Conservation (phyloP, 192 early-diverging fungal genomes). For the Coemansia sp. region DNA sequence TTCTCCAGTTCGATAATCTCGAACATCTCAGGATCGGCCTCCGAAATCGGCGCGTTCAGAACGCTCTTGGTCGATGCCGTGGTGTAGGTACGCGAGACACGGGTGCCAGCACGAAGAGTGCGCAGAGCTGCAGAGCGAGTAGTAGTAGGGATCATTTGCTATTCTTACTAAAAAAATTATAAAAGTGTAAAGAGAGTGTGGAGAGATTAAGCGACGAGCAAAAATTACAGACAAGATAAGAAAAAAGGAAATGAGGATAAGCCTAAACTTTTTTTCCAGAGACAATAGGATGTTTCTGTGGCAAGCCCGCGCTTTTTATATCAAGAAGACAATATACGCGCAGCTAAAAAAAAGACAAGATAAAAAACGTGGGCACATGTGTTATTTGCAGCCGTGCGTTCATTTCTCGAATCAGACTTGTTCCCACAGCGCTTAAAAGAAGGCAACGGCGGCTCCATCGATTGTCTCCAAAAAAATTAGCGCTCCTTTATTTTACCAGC, state of each 20-base stretch:
- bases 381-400: too few relatives aligned
- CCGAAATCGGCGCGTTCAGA: slow-evolving; percentile 75
- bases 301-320: too few relatives aligned
- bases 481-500: too few relatives aligned
- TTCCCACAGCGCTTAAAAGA: background rate
- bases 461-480: too few relatives aligned
- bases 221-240: slow-evolving; percentile 1
- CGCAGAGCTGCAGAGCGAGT: background rate
- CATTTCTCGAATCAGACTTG: too few relatives aligned
- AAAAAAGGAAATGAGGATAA: background rate
- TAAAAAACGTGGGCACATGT: too few relatives aligned
- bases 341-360: background rate
- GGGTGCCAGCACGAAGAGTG: background rate
- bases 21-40: slow-evolving; percentile 87
- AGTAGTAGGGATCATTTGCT: background rate
- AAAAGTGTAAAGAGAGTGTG: background rate
- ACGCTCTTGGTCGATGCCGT: slow-evolving; percentile 33
- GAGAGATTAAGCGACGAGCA: background rate
- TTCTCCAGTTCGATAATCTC: slow-evolving; percentile 96
- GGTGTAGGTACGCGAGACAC: slow-evolving; percentile 19
- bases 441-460: too few relatives aligned
- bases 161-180: background rate
- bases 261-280: background rate
- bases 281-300: background rate
- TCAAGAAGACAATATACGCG: background rate